Evolutionary conservation across 495 filamentous ascomycete genomes (phyloP), one percentile per base, ranked within the genome.

Genomic region (Thermochaetoides thermophila): DNA sequence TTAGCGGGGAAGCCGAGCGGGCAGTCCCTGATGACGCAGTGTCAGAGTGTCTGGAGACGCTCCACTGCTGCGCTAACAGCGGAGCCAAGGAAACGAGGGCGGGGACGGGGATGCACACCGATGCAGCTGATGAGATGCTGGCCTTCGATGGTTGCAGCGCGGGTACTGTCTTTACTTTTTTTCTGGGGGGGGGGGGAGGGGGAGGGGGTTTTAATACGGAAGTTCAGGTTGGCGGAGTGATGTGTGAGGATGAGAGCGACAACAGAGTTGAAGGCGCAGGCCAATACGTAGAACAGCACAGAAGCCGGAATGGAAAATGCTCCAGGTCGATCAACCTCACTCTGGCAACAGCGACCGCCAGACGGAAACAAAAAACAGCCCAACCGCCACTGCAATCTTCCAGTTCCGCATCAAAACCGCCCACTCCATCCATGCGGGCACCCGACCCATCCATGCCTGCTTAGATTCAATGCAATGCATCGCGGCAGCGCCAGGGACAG

Each of bases 11-110:
- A n/a, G n/a, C n/a, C n/a, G n/a, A n/a, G n/a, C n/a, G n/a, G n/a
- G n/a, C 35, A 42, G 32, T 42, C 27, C 35, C 26, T 32, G 32
- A 39, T 31, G 26, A 43, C 44, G 40, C 35, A 43, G 41, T 17
- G n/a, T n/a, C n/a, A n/a, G n/a, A n/a, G n/a, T 37, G 11, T 34
- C 23, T 36, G 38, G 29, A 28, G 35, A 8, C 6, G 23, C 23
- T 35, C 28, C 40, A 39, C 39, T 16, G 21, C 35, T 25, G 27
- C 4, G 12, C 29, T 32, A 39, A 29, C n/a, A n/a, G 35, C 40
- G 35, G 32, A 39, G 40, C 3, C 26, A 13, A n/a, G n/a, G n/a
- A n/a, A n/a, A n/a, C n/a, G n/a, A n/a, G n/a, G n/a, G n/a, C n/a
- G n/a, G n/a, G n/a, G n/a, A n/a, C n/a, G 28, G 32, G 25, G 16